Evolutionary conservation across 345 rosid genomes (phyloP).

Genomic region (Euphorbia tirucalli): DNA sequence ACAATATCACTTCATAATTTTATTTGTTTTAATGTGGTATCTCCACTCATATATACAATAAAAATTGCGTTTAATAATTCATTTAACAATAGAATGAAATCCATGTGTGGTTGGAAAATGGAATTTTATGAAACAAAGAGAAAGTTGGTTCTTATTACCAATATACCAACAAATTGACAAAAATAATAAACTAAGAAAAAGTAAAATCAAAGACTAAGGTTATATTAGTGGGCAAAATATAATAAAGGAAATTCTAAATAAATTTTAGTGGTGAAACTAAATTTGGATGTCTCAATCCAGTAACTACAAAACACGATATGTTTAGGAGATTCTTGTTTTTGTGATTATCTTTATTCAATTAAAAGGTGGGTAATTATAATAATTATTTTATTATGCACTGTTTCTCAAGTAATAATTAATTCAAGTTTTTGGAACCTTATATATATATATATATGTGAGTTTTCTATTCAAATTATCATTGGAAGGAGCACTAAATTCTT

Average conservation of each 20-base stretch:
- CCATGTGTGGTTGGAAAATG: background rate
- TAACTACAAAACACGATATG: background rate
- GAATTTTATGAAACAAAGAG: background rate
- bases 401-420: background rate
- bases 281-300: background rate
- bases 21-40: too few species aligned
- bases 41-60: too few species aligned
- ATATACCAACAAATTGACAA: constrained; percentile 1
- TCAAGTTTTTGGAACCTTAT: background rate
- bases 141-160: background rate
- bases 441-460: background rate
- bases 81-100: too few species aligned
- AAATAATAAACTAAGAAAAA: background rate
- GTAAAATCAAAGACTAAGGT: background rate
- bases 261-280: background rate
- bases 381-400: background rate
- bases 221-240: background rate
- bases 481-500: background rate
- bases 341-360: background rate
- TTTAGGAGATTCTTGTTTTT: constrained; percentile 1
- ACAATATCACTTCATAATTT: too few species aligned
- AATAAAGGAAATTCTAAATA: background rate
- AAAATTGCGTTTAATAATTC: too few species aligned
- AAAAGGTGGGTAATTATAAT: background rate
- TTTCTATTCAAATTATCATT: background rate